Evolutionary conservation across 768 basidiomycete genomes (phyloP), one percentile per base, ranked within the genome.

Genomic region (Tubosaeta sp.): DNA sequence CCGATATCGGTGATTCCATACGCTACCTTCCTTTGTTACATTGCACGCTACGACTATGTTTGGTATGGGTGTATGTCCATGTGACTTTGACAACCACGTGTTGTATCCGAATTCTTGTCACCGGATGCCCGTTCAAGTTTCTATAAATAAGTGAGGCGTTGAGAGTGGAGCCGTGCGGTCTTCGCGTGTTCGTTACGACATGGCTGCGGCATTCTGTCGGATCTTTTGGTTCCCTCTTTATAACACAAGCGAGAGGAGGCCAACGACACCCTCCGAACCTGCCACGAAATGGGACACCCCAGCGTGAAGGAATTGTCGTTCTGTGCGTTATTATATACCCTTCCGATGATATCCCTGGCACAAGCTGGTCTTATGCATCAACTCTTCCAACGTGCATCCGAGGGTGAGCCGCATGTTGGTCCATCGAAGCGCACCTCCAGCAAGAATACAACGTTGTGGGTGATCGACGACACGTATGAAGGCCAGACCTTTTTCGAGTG

Each of bases 401-500:
- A 6, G 19, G 46, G 18, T 47, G 19, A 19, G 34, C 34, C 48
- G 19, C 39, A 50, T 36, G 42, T 27, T 29, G 44, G 27, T 27
- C 41, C 48, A 29, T 59, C 55, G 7, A 66, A 54, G 48, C 62
- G 57, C 5, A 36, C 54, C 48, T 49, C 57, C 34, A 22, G 9
- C 30, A 29, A 49, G 22, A 61, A 56, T 42, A 58, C 79, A 4
- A 82, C 79, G 57, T 60, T 87, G 6, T 90, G 87, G 87, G 69
- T 86, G 13, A 77, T 79, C 11, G 63, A 86, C 67, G 86, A 87
- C 60, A 79, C 77, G 4, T 88, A 84, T 60, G 73, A 77, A 39
- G 87, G 87, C 13, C 57, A 74, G 47, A 78, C 71, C 0, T 90
- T 90, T 67, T 89, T 87, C 62, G 78, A 87, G 87, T 88, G 52